These are phyloP conservation scores for Salix viminalis DNA, from an alignment of 345 rosid species.

Conservation along the genomic window DNA sequence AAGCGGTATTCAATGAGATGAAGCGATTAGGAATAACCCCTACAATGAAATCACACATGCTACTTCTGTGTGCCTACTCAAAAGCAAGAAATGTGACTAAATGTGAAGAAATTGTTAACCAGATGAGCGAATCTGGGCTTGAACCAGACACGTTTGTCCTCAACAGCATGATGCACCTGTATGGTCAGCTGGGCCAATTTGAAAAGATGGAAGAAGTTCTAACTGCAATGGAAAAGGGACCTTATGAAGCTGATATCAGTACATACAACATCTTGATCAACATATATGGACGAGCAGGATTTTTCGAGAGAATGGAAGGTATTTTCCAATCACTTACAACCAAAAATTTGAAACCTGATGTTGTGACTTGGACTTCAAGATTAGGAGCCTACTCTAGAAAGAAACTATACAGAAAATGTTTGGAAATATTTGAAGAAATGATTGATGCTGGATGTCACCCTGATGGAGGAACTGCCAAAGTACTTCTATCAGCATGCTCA, in stretches of 20 bases:
- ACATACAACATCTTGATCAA: conserved; percentile 87
- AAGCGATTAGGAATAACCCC: conserved; percentile 69
- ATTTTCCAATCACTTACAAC: conserved; percentile 41
- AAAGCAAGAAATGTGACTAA: conserved; percentile 57
- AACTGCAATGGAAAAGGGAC: conserved; percentile 53
- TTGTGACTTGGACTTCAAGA: conserved; percentile 91
- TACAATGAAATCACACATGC: conserved; percentile 94
- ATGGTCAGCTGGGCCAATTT: conserved; percentile 72
- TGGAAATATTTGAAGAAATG: conserved; percentile 87
- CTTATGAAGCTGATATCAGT: conserved; percentile 58
- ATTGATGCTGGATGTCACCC: conserved; percentile 80
- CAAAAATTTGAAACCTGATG: conserved; percentile 54
- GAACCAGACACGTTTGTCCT: conserved; percentile 75
- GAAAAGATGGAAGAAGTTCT: conserved; percentile 72
- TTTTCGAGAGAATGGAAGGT: conserved; percentile 60
- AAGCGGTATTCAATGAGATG: conserved; percentile 76
- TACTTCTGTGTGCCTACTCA: conserved; percentile 77
- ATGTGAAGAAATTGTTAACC: conserved; percentile 66
- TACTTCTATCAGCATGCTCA: conserved; percentile 74
- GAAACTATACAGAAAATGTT: conserved; percentile 62
- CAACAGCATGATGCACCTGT: conserved; percentile 80
- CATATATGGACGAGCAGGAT: conserved; percentile 70
- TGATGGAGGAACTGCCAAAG: conserved; percentile 84
- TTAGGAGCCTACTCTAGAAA: conserved; percentile 75
- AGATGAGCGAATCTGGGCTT: conserved; percentile 65